Evolutionary conservation across 495 filamentous ascomycete species (phyloP).

Genomic region (Xylaria acuta): DNA sequence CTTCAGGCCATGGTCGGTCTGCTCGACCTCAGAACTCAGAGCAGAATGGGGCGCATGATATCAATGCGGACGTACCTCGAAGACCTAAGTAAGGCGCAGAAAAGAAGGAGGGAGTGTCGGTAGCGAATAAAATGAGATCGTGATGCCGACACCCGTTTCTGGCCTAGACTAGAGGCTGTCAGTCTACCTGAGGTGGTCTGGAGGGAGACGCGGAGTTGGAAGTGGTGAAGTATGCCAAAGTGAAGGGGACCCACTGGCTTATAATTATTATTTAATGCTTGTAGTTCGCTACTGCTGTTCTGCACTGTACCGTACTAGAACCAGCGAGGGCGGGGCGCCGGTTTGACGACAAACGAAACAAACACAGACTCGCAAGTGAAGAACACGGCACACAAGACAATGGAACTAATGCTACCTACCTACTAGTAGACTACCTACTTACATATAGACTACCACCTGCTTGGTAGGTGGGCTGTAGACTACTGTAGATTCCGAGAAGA

Average conservation of each 20-base stretch:
- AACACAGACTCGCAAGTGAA: not conserved
- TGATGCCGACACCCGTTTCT: conserved; percentile 13
- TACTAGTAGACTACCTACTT: not conserved
- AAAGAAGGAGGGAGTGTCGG: conserved; percentile 23
- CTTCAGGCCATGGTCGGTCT: conserved; percentile 1
- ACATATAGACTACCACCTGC: not conserved
- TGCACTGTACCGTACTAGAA: not conserved
- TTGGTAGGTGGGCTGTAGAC: too few species aligned
- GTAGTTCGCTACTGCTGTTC: not conserved
- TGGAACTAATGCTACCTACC: not conserved
- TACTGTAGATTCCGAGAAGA: not conserved
- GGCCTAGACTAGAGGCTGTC: conserved; percentile 1
- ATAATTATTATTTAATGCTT: conserved; percentile 9
- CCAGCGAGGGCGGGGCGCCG: conserved; percentile 4
- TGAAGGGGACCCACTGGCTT: conserved; percentile 18
- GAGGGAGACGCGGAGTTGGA: not conserved
- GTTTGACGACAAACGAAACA: not conserved
- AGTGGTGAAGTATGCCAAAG: not conserved
- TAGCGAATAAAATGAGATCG: conserved; percentile 25
- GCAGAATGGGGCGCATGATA: not conserved
- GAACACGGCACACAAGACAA: conserved; percentile 5
- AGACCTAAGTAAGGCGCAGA: not conserved
- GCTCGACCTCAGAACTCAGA: not conserved
- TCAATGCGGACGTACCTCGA: conserved; percentile 15
- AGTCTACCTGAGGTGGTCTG: not conserved